Conservation (phyloP, 1,284 basidiomycete genomes). For the Moesziomyces sp. region DNA sequence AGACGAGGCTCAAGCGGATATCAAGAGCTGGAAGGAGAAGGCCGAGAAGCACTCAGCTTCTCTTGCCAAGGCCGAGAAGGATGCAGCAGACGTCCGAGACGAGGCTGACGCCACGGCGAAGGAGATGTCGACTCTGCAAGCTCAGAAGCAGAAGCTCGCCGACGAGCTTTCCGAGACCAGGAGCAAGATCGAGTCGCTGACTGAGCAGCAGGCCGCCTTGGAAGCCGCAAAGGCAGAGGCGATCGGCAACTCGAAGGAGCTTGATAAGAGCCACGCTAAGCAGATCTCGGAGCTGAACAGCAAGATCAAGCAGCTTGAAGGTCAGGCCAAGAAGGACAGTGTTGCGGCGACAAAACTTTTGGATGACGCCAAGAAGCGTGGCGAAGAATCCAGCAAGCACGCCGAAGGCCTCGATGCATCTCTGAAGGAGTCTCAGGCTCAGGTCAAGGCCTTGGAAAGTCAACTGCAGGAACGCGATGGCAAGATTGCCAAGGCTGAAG, state of each 20-base stretch:
- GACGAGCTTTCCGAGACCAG: conserved; percentile 26
- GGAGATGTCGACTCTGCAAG: conserved; percentile 18
- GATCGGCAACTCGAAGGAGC: conserved; percentile 14
- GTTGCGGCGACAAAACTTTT: conserved; percentile 14
- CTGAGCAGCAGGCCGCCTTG: conserved; percentile 20
- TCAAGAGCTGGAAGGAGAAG: conserved; percentile 16
- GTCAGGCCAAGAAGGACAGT: conserved; percentile 12
- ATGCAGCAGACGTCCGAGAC: conserved; percentile 12
- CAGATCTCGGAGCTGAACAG: conserved; percentile 23
- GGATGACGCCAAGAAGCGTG: conserved; percentile 19
- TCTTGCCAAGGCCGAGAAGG: conserved; percentile 23
- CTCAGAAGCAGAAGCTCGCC: conserved; percentile 33
- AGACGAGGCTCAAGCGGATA: conserved; percentile 17
- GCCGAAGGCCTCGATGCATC: conserved; percentile 16
- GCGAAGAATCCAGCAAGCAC: conserved; percentile 19
- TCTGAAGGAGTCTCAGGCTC: conserved; percentile 15
- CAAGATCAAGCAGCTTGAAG: conserved; percentile 34
- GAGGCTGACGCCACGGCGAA: conserved; percentile 25
- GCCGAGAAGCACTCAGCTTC: conserved; percentile 12
- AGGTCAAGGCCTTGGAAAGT: conserved; percentile 11
- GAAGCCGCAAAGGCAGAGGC: conserved; percentile 25
- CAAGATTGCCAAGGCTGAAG: conserved; percentile 8
- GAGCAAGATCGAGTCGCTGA: conserved; percentile 24
- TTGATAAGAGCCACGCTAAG: conserved; percentile 15
- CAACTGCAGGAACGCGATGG: conserved; percentile 24